A percentile compares a stretch with the other conserved stretches of the same genome.
These are phyloP conservation scores for Lithohypha guttulata DNA, from an alignment of 2,329 filamentous ascomycete species.

Conservation along the genomic window DNA sequence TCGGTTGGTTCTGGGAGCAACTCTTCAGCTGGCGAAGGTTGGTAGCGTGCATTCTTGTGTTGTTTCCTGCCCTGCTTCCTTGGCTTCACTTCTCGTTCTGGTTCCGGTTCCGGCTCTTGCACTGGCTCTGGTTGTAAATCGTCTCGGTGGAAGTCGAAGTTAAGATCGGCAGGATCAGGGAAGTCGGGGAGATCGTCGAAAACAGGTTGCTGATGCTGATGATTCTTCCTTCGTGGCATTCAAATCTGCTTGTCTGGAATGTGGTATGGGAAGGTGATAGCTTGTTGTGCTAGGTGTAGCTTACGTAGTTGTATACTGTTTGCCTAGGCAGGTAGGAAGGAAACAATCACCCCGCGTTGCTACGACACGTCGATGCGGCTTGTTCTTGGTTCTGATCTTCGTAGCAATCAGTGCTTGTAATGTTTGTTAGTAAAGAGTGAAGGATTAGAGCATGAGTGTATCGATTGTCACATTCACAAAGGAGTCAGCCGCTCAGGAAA, in stretches of 20 bases:
- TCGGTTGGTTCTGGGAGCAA: not conserved
- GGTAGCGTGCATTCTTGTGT: constrained; percentile 7
- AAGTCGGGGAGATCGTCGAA: not conserved
- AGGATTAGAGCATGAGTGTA: not conserved
- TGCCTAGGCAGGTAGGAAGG: no score
- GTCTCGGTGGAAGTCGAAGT: not conserved
- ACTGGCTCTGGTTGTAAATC: constrained; percentile 3
- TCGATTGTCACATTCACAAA: not conserved
- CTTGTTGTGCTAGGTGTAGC: no score
- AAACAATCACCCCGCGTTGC: no score
- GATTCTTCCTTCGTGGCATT: constrained; percentile 2
- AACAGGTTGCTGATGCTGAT: not conserved
- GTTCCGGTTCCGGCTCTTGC: not conserved
- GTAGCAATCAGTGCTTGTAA: not conserved
- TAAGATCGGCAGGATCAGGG: constrained; percentile 2
- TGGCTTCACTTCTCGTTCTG: not conserved
- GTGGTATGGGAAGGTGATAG: not conserved
- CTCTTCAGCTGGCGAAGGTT: not conserved
- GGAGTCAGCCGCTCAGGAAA: no score
- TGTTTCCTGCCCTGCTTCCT: constrained; percentile 7
- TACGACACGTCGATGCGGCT: no score
- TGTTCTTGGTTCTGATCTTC: not conserved
- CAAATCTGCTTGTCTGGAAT: constrained; percentile 2
- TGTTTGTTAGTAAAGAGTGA: not conserved
- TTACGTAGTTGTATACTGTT: no score